phyloP scores from a whole-genome alignment of 1,139 yeast species.

The Tardiomyces blankii region DNA sequence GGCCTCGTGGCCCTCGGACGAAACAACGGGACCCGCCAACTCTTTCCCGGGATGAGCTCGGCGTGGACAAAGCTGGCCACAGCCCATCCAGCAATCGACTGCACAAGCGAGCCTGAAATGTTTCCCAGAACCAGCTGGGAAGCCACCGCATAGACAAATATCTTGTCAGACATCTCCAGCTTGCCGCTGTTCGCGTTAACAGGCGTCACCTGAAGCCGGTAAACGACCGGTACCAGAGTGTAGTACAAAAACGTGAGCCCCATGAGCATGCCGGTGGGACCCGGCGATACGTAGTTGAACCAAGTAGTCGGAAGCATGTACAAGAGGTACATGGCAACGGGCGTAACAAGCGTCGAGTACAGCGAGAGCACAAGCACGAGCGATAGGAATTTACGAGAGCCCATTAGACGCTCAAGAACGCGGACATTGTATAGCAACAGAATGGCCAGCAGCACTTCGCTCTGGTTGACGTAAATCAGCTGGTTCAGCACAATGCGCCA shows the following conservation, averaged over 20 bases:
- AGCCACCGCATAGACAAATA: constrained; percentile 42
- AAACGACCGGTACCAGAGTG: constrained; percentile 46
- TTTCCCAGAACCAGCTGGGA: constrained; percentile 32
- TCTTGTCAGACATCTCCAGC: constrained; percentile 37
- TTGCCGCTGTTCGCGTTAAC: constrained; percentile 12
- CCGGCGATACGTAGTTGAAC: constrained; percentile 32
- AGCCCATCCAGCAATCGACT: constrained; percentile 36
- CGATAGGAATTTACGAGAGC: constrained; percentile 44
- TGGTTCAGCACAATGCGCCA: constrained; percentile 57
- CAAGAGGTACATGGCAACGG: constrained; percentile 29
- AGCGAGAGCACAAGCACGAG: constrained; percentile 21
- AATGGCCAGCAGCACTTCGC: constrained; percentile 46
- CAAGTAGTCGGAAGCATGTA: constrained; percentile 15
- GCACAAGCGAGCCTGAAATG: not conserved
- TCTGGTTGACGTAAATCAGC: constrained; percentile 48
- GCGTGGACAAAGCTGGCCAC: constrained; percentile 46
- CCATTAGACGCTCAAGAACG: constrained; percentile 52
- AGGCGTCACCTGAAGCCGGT: constrained; percentile 38
- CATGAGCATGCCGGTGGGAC: constrained; percentile 53
- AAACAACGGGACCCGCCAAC: constrained; percentile 39
- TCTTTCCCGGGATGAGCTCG: constrained; percentile 51
- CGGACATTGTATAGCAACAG: constrained; percentile 49
- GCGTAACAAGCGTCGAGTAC: constrained; percentile 22
- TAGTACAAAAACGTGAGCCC: constrained; percentile 50
- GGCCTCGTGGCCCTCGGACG: not conserved